A percentile compares a stretch with the other conserved stretches of the same genome.
phyloP scores from a whole-genome alignment of 2,329 filamentous ascomycete genomes.

The Diplodia intermedia region DNA sequence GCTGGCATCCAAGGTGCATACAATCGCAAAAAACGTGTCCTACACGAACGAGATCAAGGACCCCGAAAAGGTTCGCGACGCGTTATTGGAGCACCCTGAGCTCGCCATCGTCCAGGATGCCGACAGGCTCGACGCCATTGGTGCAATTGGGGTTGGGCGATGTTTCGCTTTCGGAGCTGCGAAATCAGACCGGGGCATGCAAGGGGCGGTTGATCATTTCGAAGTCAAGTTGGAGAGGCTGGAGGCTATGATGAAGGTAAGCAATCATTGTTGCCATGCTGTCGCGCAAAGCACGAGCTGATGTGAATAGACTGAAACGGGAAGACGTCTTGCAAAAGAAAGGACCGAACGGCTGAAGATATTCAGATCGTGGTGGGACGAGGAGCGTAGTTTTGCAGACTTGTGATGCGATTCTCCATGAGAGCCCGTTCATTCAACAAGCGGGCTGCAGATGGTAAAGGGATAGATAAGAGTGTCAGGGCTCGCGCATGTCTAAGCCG shows the following conservation, averaged over 20 bases:
- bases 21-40: conserved; percentile 77
- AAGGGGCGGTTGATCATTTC: conserved; percentile 45
- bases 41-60: conserved; percentile 76
- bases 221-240: conserved; percentile 46
- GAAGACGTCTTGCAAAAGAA: conserved; percentile 17
- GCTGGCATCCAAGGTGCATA: conserved; percentile 72
- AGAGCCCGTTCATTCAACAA: not conserved
- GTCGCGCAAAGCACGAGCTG: not conserved
- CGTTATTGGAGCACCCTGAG: conserved; percentile 74
- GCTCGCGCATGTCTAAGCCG: too few species aligned
- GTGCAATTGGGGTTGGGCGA: conserved; percentile 81
- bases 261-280: not conserved
- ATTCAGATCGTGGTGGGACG: conserved; percentile 33
- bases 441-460: too few species aligned
- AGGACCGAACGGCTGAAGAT: conserved; percentile 32
- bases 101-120: conserved; percentile 89
- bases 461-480: too few species aligned
- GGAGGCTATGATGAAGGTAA: conserved; percentile 42
- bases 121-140: conserved; percentile 89
- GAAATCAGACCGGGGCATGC: conserved; percentile 53
- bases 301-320: conserved; percentile 15
- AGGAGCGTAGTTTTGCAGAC: conserved; percentile 25
- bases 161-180: conserved; percentile 79
- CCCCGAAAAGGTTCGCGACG: conserved; percentile 63
- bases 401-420: not conserved